Evolutionary conservation across 169 alveolate genomes (phyloP).

Genomic region (Theileria sp.): DNA sequence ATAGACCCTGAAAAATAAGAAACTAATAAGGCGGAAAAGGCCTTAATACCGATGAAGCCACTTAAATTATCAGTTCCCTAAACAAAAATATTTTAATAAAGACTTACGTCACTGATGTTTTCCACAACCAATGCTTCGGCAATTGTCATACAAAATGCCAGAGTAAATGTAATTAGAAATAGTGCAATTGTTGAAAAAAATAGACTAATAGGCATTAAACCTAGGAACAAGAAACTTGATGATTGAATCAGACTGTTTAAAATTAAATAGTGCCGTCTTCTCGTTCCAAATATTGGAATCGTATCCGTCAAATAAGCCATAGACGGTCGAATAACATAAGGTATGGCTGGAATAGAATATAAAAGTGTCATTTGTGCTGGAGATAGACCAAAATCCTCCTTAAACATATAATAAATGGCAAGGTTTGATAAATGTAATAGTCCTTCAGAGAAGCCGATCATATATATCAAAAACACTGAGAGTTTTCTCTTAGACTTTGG

Average conservation of each 20-base stretch:
- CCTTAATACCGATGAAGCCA: conserved; percentile 87
- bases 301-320: conserved; percentile 83
- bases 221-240: conserved; percentile 14
- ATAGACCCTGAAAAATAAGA: conserved; percentile 92
- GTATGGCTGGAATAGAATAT: conserved; percentile 77
- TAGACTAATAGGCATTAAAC: conserved; percentile 12
- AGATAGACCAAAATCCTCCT: conserved; percentile 78
- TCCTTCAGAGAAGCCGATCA: conserved; percentile 89
- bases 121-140: conserved; percentile 86
- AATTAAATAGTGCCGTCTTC: conserved; percentile 5
- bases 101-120: conserved; percentile 20
- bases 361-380: conserved; percentile 59
- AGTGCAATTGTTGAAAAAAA: background rate
- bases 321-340: conserved; percentile 82
- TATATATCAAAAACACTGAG: conserved; percentile 65
- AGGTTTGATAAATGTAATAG: conserved; percentile 84
- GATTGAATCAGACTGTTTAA: conserved; percentile 18
- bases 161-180: conserved; percentile 6
- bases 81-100: background rate
- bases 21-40: conserved; percentile 86
- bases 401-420: conserved; percentile 83
- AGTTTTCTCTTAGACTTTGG: conserved; percentile 32
- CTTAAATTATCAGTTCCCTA: conserved; percentile 74
- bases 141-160: conserved; percentile 81
- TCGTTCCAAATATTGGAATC: conserved; percentile 78